Evolutionary conservation across 306 rosid genomes (phyloP).

Genomic region (Prunus armeniaca): DNA sequence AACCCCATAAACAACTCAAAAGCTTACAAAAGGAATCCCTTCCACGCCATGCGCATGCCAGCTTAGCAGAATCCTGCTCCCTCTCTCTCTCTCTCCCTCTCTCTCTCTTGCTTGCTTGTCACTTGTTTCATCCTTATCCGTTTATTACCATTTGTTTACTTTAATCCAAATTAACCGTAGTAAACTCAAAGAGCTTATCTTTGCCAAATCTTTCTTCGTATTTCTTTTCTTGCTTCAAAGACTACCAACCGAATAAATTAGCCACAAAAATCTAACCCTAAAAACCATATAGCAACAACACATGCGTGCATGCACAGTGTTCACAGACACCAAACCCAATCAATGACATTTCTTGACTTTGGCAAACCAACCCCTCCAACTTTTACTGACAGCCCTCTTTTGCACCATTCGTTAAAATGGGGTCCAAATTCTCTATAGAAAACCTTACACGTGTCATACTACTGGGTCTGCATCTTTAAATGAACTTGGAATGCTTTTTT

Average conservation of each 20-base stretch:
- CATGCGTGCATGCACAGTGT: slow-evolving; percentile 1
- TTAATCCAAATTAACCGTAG: slow-evolving; percentile 25
- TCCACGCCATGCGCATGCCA: slow-evolving; percentile 59
- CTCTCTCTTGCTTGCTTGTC: slow-evolving; percentile 8
- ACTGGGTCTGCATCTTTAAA: background rate
- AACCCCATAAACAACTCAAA: slow-evolving; percentile 50
- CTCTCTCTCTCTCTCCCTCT: slow-evolving; percentile 15
- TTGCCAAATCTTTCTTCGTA: background rate
- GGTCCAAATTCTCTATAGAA: slow-evolving; percentile 2
- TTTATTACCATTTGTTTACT: slow-evolving; percentile 30
- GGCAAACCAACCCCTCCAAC: background rate
- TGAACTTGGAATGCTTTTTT: background rate
- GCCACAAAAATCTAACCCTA: background rate
- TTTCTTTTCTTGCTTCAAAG: slow-evolving; percentile 10
- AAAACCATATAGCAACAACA: background rate
- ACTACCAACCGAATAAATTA: background rate
- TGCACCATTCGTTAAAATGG: background rate
- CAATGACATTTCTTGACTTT: slow-evolving; percentile 20
- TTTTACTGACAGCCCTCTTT: background rate
- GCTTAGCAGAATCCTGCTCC: slow-evolving; percentile 33
- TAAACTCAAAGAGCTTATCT: slow-evolving; percentile 27
- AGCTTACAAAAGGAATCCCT: slow-evolving; percentile 48
- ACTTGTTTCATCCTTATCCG: slow-evolving; percentile 66
- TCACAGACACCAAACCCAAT: background rate
- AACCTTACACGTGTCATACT: background rate